Base-by-base conservation (phyloP, 768 basidiomycete species). In the Hericium coralloides region DNA sequence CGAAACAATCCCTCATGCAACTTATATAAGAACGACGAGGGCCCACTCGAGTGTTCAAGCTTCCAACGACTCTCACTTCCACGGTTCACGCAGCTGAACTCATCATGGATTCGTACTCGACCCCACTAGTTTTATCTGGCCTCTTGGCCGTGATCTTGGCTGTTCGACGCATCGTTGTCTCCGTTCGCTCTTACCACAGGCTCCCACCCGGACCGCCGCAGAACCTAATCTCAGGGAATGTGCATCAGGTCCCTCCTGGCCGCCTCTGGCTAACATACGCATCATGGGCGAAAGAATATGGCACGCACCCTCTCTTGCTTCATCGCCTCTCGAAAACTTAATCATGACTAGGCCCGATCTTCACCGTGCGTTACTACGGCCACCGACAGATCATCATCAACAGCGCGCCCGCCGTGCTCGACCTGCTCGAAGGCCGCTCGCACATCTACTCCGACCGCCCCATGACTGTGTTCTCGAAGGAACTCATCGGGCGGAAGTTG, bases 361-460 rank as follows among this genome's bases (percentile, higher is more conserved):
- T 61, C 5, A 36, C 58, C 51, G 20, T 63, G 23, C 38, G 45
- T 15, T 26, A 55, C n/a, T 50, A 59, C 38, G 77, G 78, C 5
- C 70, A 74, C 41, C 69, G 71, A 2, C 73, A 80, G 60, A 71
- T 82, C 38, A 74, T 82, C 55, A 62, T 81, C 36, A 82, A 79
- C 62, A 74, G 76, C 3, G 66, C 70, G 1, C 60, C 69, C 2
- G 63, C 73, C 36, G 60, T 51, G 5, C 31, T 78, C 71, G 73
- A 76, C 4, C 72, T 79, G 57, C 66, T 82, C 8, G 80, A 81
- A 59, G 75, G 72, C 59, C 73, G 74, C 57, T 73, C 76, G 3
- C 59, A 73, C 2, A 71, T 76, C 1, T 79, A 80, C 59, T 80
- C 79, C 38, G 73, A 77, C 53, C 69, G 80, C 3, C 79, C 79